Base-by-base conservation (phyloP, 2,329 filamentous ascomycete genomes). In the Ilyonectria mors-panacis region DNA sequence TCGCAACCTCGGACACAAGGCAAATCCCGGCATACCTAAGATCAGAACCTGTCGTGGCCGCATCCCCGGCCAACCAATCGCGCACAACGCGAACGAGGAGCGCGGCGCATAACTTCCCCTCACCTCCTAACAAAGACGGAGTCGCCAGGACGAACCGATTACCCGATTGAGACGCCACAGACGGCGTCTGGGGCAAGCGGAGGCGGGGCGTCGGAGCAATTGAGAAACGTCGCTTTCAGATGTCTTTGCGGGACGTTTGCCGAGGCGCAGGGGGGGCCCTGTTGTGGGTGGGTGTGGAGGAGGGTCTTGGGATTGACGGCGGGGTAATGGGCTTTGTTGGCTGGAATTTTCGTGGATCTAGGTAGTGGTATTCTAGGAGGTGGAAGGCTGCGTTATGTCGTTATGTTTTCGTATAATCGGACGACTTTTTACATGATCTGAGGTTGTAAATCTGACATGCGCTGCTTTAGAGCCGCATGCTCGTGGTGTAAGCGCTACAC, bases 171-270 rank as follows among this genome's bases (percentile, higher is more conserved):
- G 70, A 33, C 15, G 26, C n/a, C 17, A 21, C 33, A 30, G 51
- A 15, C 12, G 30, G 8, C 12, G 8, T 33, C 30, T 33, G 2
- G 8, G 8, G 30, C 8, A 3, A 33, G 8, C 30, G 30, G 30
- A 19, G 26, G 35, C 23, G 44, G 39, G 30, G 23, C 30, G 53
- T 23, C 33, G 33, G 44, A 17, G 19, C 15, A 59, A 17, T 39
- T 21, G 30, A 19, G 9, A 21, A 51, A 67, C 59, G 70, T 59
- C 67, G 73, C 70, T 61, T 47, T 60, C 64, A 65, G 50, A 64
- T 70, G 65, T 58, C 53, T 60, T 66, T 55, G 13, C 21, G 15
- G 23, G 28, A 15, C 15, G 30, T 19, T 37, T 69, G 53, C 69
- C 67, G 72, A 74, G 70, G 69, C 47, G 66, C 48, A 17, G 37